A percentile compares a stretch with the other conserved stretches of the same genome.
Evolutionary conservation across 177 flowering plant species (phyloP).

Genomic region (Vitis hybrid): DNA sequence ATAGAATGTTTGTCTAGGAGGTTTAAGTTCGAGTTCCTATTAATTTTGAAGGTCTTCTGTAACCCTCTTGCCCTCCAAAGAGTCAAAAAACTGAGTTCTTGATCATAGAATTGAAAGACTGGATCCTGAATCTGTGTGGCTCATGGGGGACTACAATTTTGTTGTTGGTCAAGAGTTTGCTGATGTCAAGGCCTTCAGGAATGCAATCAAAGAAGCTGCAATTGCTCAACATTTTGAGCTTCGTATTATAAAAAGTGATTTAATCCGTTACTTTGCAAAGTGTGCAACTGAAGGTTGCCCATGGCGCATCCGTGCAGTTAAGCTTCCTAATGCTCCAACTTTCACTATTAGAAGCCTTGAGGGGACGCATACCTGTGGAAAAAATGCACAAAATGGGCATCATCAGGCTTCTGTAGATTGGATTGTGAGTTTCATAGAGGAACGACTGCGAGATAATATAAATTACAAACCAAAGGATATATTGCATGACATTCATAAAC

Average conservation of each 20-base stretch:
- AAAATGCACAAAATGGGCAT: conserved; percentile 68
- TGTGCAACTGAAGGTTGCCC: conserved; percentile 86
- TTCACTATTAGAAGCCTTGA: conserved; percentile 75
- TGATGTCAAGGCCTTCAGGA: conserved; percentile 77
- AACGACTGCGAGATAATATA: conserved; percentile 58
- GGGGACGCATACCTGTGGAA: conserved; percentile 77
- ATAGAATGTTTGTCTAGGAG: not conserved
- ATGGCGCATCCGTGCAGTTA: conserved; percentile 86
- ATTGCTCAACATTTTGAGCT: conserved; percentile 87
- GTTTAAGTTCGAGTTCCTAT: not conserved
- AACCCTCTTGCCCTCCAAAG: not conserved
- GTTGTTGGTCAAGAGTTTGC: conserved; percentile 78
- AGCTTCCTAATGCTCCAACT: conserved; percentile 68
- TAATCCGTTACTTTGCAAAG: conserved; percentile 77
- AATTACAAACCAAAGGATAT: conserved; percentile 92
- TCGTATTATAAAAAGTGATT: conserved; percentile 70
- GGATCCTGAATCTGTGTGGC: not conserved
- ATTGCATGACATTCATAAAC: conserved; percentile 68
- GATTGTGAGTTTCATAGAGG: conserved; percentile 76
- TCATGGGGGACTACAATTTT: conserved; percentile 56
- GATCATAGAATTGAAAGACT: not conserved
- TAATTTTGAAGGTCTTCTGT: not conserved
- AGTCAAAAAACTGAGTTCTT: not conserved
- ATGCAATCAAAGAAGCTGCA: conserved; percentile 78
- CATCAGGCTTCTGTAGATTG: conserved; percentile 93